These are phyloP conservation scores for Saccharomyces paradoxus DNA, from an alignment of 805 yeast species.

Conservation along the genomic window DNA sequence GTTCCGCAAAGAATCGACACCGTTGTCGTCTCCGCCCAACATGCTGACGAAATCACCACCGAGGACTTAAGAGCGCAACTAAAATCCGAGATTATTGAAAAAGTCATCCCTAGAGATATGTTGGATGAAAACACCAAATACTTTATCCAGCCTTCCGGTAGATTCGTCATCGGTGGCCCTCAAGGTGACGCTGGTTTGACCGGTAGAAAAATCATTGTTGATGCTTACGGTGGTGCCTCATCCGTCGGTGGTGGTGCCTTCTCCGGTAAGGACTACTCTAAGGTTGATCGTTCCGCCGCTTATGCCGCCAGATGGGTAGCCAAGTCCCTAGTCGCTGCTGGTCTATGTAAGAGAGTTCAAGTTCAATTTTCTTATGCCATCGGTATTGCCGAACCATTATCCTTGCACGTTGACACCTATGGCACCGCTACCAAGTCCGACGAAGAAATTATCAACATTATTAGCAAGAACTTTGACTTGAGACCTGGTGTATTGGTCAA, in stretches of 20 bases:
- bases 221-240: conserved; percentile 99
- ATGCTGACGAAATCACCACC: conserved; percentile 90
- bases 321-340: conserved; percentile 91
- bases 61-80: conserved; percentile 82
- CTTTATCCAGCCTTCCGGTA: conserved; percentile 99
- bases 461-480: conserved; percentile 90
- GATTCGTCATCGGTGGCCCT: conserved; percentile 99
- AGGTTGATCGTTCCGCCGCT: conserved; percentile 99
- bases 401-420: conserved; percentile 94
- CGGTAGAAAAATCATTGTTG: conserved; percentile 98
- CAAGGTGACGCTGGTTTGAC: conserved; percentile 99
- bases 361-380: conserved; percentile 99
- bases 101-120: conserved; percentile 83
- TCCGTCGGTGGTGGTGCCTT: conserved; percentile 99
- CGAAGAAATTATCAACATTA: conserved; percentile 83
- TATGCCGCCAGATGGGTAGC: conserved; percentile 99
- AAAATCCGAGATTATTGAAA: conserved; percentile 71
- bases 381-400: conserved; percentile 99
- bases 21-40: conserved; percentile 94
- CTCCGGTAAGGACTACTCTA: conserved; percentile 99
- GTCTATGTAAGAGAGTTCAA: conserved; percentile 91
- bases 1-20: conserved; percentile 96
- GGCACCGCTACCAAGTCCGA: conserved; percentile 92
- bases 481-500: conserved; percentile 99
- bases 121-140: conserved; percentile 92